A percentile compares a stretch with the other conserved stretches of the same genome.
Conservation (phyloP, 2,329 filamentous ascomycete species). For the Neopestalotiopsis sp. region DNA sequence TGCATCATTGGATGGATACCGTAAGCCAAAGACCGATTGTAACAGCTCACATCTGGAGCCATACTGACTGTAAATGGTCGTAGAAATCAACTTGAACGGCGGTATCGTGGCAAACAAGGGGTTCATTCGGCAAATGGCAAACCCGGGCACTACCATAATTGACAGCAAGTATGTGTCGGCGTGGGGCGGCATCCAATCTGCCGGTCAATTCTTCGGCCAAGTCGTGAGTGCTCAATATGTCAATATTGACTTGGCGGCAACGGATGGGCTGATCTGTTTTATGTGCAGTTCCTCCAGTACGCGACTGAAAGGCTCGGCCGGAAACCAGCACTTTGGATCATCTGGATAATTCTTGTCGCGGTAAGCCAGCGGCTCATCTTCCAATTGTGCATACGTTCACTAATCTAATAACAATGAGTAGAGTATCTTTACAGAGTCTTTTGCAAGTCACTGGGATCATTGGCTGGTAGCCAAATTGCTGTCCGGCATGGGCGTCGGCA, state of each 20-base stretch:
- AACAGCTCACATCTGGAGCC: not conserved
- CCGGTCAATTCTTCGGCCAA: constrained; percentile 13
- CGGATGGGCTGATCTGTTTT: not conserved
- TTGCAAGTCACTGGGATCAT: constrained; percentile 14
- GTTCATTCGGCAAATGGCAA: constrained; percentile 14
- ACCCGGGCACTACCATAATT: constrained; percentile 8
- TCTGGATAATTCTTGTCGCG: constrained; percentile 14
- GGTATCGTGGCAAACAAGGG: constrained; percentile 17
- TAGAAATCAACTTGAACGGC: constrained; percentile 17
- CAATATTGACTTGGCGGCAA: not conserved
- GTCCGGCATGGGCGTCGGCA: constrained; percentile 12
- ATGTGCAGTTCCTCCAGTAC: constrained; percentile 5
- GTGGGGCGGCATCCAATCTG: constrained; percentile 11
- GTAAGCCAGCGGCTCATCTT: not conserved
- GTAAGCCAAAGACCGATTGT: not conserved
- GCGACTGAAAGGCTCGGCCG: constrained; percentile 13
- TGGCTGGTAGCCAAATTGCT: constrained; percentile 14
- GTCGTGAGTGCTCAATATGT: not conserved
- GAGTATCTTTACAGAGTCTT: constrained; percentile 14
- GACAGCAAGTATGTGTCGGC: constrained; percentile 9
- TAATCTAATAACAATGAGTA: not conserved
- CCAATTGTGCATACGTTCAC: not conserved
- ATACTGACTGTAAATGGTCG: not conserved
- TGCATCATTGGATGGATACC: constrained; percentile 16
- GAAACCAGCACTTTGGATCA: constrained; percentile 17